Percentiles rank a stretch among this genome's conserved stretches.
These are phyloP conservation scores for Erodium moschatum DNA, from an alignment of 441 rosid genomes.

Conservation along the genomic window DNA sequence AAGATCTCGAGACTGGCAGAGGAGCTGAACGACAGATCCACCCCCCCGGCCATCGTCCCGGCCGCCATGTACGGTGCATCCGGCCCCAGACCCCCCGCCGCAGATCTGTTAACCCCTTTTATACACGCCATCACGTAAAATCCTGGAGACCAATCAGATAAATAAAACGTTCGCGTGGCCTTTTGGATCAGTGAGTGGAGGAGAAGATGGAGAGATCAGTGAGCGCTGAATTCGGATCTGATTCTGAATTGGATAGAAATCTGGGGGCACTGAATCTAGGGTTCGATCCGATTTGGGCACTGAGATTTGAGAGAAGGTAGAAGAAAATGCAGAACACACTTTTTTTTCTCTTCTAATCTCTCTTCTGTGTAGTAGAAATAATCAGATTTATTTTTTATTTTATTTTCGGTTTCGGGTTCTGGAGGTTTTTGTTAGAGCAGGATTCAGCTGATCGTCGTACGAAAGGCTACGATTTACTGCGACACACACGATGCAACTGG, in stretches of 20 bases:
- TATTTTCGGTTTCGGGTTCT: neutral
- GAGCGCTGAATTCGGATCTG: neutral
- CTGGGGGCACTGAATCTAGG: neutral
- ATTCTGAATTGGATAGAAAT: neutral
- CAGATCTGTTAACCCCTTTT: conserved; percentile 81
- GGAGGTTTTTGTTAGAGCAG: neutral
- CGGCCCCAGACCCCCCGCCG: conserved; percentile 85
- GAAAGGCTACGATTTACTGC: neutral
- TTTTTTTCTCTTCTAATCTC: neutral
- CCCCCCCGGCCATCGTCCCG: conserved; percentile 98
- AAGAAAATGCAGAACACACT: neutral
- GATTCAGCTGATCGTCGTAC: neutral
- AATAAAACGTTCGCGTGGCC: too few species aligned
- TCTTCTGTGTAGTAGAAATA: neutral
- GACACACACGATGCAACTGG: neutral
- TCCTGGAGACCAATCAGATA: neutral
- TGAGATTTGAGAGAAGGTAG: neutral
- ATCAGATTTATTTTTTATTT: neutral
- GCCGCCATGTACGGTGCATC: conserved; percentile 94
- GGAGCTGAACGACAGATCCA: conserved; percentile 88
- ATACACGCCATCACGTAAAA: conserved; percentile 32
- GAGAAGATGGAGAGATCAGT: neutral
- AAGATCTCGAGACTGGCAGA: conserved; percentile 95
- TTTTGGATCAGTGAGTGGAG: neutral
- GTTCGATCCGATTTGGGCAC: neutral